phyloP scores from a whole-genome alignment of 2,329 filamentous ascomycete species.

The Neonectria ditissima region DNA sequence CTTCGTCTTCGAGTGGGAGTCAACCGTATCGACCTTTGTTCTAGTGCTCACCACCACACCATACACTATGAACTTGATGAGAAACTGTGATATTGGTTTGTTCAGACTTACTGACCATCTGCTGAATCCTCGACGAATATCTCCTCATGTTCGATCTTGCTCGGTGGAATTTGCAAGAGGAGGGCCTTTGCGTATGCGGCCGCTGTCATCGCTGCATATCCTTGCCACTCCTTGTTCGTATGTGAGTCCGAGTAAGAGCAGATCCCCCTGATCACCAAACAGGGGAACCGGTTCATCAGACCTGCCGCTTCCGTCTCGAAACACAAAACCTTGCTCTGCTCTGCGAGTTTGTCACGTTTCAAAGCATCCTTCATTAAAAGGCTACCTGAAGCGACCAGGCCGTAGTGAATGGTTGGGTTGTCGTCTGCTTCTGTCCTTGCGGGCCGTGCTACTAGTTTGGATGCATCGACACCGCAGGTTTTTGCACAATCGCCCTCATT shows the following conservation, averaged over 20 bases:
- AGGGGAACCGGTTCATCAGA: conserved; percentile 42
- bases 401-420: background rate
- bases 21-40: background rate
- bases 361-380: background rate
- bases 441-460: background rate
- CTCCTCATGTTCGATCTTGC: background rate
- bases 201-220: conserved; percentile 49
- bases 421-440: background rate
- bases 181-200: conserved; percentile 37
- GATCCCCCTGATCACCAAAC: conserved; percentile 50
- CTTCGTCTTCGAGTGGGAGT: too few relatives aligned
- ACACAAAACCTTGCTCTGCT: background rate
- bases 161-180: background rate
- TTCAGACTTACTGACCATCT: background rate
- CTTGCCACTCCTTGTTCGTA: conserved; percentile 45
- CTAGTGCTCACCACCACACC: background rate
- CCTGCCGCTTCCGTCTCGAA: conserved; percentile 36
- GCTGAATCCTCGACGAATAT: background rate
- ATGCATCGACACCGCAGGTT: background rate
- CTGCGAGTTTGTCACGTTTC: background rate
- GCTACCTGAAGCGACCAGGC: background rate
- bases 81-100: background rate
- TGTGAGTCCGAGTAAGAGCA: conserved; percentile 54
- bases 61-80: too few relatives aligned
- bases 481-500: background rate